A percentile compares a stretch with the other conserved stretches of the same genome.
Conservation (phyloP, 2,329 filamentous ascomycete genomes). For the Truncatella angustata region DNA sequence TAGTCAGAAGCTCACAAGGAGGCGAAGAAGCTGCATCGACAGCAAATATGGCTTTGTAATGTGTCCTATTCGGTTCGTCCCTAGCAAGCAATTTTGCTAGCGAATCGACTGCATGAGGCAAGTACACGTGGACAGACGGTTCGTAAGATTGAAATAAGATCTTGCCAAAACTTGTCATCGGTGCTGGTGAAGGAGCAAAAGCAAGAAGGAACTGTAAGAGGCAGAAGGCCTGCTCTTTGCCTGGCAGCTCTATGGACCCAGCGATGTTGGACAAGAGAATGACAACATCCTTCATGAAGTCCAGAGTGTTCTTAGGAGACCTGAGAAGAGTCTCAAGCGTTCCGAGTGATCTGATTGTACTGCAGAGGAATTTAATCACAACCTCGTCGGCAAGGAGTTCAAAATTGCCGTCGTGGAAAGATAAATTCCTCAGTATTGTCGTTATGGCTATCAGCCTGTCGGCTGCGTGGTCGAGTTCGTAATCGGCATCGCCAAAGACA, state of each 20-base stretch:
- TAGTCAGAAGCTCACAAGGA: slow-evolving; percentile 78
- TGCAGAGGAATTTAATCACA: slow-evolving; percentile 80
- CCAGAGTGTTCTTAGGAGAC: slow-evolving; percentile 79
- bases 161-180: slow-evolving; percentile 52
- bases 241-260: slow-evolving; percentile 75
- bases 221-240: slow-evolving; percentile 82
- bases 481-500: slow-evolving; percentile 71
- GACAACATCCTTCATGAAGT: slow-evolving; percentile 96
- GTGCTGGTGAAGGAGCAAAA: slow-evolving; percentile 79
- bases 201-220: slow-evolving; percentile 86
- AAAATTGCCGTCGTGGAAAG: slow-evolving; percentile 77
- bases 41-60: slow-evolving; percentile 79
- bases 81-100: slow-evolving; percentile 88
- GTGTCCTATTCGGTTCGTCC: slow-evolving; percentile 87
- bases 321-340: slow-evolving; percentile 85
- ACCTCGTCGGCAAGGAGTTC: slow-evolving; percentile 68
- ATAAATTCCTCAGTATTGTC: slow-evolving; percentile 88
- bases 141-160: slow-evolving; percentile 81
- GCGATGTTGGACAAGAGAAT: slow-evolving; percentile 88
- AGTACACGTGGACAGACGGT: slow-evolving; percentile 78
- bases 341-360: slow-evolving; percentile 80
- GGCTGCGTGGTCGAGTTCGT: slow-evolving; percentile 82
- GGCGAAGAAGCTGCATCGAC: slow-evolving; percentile 64
- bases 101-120: slow-evolving; percentile 85
- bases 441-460: slow-evolving; percentile 88